phyloP scores from a whole-genome alignment of 306 rosid genomes.

The Glycine tomentella region DNA sequence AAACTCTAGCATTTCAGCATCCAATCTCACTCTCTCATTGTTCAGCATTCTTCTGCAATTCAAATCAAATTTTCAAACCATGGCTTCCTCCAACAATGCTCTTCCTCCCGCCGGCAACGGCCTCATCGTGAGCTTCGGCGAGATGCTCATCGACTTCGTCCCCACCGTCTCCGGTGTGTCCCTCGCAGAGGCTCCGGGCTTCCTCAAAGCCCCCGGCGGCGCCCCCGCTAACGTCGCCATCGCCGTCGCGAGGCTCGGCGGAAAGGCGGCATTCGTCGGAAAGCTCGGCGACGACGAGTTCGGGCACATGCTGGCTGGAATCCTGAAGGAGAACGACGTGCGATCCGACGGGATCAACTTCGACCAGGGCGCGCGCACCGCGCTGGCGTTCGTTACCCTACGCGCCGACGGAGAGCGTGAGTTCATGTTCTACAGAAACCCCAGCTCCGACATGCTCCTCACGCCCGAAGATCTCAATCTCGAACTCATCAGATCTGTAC shows the following conservation, averaged over 20 bases:
- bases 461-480: slow-evolving; percentile 82
- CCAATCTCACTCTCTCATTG: not conserved
- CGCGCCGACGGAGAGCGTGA: slow-evolving; percentile 98
- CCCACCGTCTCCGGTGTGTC: slow-evolving; percentile 91
- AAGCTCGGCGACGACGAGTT: slow-evolving; percentile 97
- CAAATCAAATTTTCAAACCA: not conserved
- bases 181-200: slow-evolving; percentile 89
- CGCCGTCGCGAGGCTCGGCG: slow-evolving; percentile 88
- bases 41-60: not conserved
- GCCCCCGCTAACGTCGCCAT: slow-evolving; percentile 98
- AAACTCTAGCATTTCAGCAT: not conserved
- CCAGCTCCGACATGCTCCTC: slow-evolving; percentile 97
- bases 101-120: slow-evolving; percentile 64
- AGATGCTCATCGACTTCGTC: slow-evolving; percentile 96
- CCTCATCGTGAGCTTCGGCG: slow-evolving; percentile 87
- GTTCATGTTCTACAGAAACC: slow-evolving; percentile 97
- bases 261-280: slow-evolving; percentile 81
- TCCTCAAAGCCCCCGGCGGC: slow-evolving; percentile 95
- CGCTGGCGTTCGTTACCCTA: slow-evolving; percentile 91
- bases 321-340: slow-evolving; percentile 79
- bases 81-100: slow-evolving; percentile 48
- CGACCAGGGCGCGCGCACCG: slow-evolving; percentile 89
- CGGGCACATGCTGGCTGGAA: slow-evolving; percentile 93
- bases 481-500: slow-evolving; percentile 88
- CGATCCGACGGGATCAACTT: slow-evolving; percentile 71